These are phyloP conservation scores for Saccharomyces pastorianus DNA, from an alignment of 1,139 yeast genomes.

Conservation along the genomic window DNA sequence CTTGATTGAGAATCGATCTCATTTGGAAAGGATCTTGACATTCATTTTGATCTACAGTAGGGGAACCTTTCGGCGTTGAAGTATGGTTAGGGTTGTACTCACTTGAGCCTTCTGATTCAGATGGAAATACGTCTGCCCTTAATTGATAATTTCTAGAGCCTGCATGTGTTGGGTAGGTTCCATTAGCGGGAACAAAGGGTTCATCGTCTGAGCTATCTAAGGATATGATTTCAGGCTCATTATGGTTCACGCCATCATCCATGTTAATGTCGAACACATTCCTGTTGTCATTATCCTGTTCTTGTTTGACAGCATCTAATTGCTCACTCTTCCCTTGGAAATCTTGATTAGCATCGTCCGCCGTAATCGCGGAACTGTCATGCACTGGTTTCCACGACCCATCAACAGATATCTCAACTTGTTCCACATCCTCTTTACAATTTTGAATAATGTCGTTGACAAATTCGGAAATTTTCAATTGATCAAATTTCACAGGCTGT, in stretches of 20 bases:
- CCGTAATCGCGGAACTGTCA: constrained; percentile 11
- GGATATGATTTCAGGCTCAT: constrained; percentile 18
- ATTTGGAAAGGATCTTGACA: background rate
- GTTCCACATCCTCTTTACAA: constrained; percentile 41
- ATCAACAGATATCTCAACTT: constrained; percentile 43
- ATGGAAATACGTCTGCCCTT: background rate
- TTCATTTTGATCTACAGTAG: background rate
- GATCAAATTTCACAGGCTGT: constrained; percentile 24
- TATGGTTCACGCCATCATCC: background rate
- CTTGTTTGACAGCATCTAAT: constrained; percentile 11
- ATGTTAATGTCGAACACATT: background rate
- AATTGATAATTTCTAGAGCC: background rate
- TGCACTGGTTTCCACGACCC: constrained; percentile 44
- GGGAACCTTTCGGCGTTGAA: background rate
- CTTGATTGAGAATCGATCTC: background rate
- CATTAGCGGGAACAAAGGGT: background rate
- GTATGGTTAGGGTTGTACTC: background rate
- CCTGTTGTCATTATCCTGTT: constrained; percentile 1
- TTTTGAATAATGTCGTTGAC: constrained; percentile 40
- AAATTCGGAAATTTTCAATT: constrained; percentile 47
- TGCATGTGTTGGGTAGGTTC: background rate
- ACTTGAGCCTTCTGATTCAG: background rate
- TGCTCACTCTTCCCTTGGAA: constrained; percentile 4
- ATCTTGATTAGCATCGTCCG: constrained; percentile 9
- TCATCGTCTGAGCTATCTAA: constrained; percentile 23